Base-by-base conservation (phyloP, 179 eudicot species). In the Amaranthus tricolor region DNA sequence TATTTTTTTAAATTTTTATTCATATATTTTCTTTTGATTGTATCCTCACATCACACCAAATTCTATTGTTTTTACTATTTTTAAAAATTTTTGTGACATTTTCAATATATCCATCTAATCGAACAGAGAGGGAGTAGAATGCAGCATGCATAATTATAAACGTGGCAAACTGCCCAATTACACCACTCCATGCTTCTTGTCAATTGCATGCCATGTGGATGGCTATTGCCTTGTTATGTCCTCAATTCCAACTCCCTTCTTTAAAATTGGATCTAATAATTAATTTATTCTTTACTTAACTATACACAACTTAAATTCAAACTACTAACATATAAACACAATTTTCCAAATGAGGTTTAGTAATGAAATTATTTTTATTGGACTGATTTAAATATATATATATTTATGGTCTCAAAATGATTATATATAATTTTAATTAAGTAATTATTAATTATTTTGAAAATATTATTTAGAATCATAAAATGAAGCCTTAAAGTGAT, bases 161-260 rank as follows among this genome's bases (percentile, higher is more conserved):
- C 78, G 82, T 74, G 75, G 70, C 74, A 74, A 52, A 74, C 74
- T 68, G 2, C 50, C 66, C 9, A 24, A 56, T 71, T 47, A 76
- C 61, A 67, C 47, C 7, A 48, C 20, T 20, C 66, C 60, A 56
- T 68, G 59, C 67, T 59, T 6, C 7, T 14, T 31, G 40, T 60
- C 55, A 48, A 61, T 74, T 74, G 60, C 59, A 62, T 74, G 78
- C 71, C 77, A 69, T 51, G 65, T 74, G 73, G 13, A 59, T 6
- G 2, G 19, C 57, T 24, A 67, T 21, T 44, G 15, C 20, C 52
- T 20, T 20, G 9, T 15, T 14, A 47, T 19, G 61, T 62, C n/a
- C 52, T 14, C 58, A 14, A 45, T 45, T 64, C 5, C 52, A 53
- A n/a, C 19, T 21, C 40, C 63, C 63, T 54, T 54, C 20, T 6